Base-by-base conservation (phyloP, 495 filamentous ascomycete species). In the Filosporella fistucella region DNA sequence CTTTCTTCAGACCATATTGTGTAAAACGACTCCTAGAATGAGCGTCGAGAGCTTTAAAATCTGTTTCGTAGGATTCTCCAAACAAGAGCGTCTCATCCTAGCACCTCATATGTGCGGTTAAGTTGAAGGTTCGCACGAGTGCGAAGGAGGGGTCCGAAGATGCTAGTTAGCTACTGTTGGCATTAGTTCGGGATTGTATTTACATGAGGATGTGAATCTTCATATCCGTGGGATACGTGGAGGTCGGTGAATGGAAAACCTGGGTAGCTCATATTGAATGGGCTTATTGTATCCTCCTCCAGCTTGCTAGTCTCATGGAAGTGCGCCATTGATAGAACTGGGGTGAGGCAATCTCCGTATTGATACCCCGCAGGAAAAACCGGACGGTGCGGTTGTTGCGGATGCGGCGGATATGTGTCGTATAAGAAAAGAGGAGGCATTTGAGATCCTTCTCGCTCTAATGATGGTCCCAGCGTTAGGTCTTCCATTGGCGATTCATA, bases 101-200 rank as follows among this genome's bases (percentile, higher is more conserved):
- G 14, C 21, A 28, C n/a, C 16, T 28, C 20, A 12, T 18, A 41
- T 18, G 28, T 22, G n/a, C 14, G 23, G 24, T 32, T 8, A 25
- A 17, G 10, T 41, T n/a, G 88, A 91, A 58, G 82, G 81, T 54
- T 91, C 86, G 66, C 85, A 88, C n/a, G 85, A 82, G 54, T 89
- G 85, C 56, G 82, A 83, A 59, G 94, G 78, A 59, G 89, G 80
- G 89, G 89, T 68, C 89, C 91, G 88, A 93, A 75, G 57, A 36
- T 17, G 34, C 33, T 25, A 24, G 40, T 49, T 47, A 48, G 45
- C 6, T 6, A 23, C n/a, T 26, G 45, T 36, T 49, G 11, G 11
- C 16, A 16, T 18, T 17, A 47, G 49, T 45, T 51, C 52, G 53
- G 54, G 46, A 42, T 56, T 18, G 65, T 68, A 80, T 75, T 81